Conservation (phyloP, 805 yeast species). For the Hagleromyces aurorensis region DNA sequence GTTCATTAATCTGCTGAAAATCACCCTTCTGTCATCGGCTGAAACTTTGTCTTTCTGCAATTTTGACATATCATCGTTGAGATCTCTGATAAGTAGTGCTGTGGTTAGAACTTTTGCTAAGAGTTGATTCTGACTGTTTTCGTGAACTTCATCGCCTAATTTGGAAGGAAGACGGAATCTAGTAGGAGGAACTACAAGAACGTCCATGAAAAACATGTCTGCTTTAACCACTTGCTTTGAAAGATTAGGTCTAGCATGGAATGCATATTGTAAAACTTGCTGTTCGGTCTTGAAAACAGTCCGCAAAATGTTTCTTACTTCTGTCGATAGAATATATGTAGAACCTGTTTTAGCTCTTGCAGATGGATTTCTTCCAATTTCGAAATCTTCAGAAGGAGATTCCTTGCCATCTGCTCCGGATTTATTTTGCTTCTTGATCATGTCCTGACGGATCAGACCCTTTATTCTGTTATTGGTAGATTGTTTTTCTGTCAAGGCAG, state of each 20-base stretch:
- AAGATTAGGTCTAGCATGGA: conserved; percentile 69
- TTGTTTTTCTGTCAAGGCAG: conserved; percentile 76
- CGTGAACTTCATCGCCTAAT: conserved; percentile 93
- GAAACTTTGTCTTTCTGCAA: conserved; percentile 51
- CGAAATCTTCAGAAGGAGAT: conserved; percentile 28
- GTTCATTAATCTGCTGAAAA: conserved; percentile 88
- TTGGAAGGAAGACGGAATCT: conserved; percentile 95
- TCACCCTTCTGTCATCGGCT: conserved; percentile 62
- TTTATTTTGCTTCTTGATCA: conserved; percentile 41
- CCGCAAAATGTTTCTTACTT: conserved; percentile 70
- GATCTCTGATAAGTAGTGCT: conserved; percentile 73
- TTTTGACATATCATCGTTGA: conserved; percentile 72
- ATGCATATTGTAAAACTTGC: conserved; percentile 56
- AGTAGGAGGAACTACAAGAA: conserved; percentile 91
- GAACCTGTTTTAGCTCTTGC: conserved; percentile 63
- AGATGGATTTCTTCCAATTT: conserved; percentile 37
- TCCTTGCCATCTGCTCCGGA: conserved; percentile 22
- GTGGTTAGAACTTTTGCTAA: conserved; percentile 75
- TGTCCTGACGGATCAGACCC: conserved; percentile 67
- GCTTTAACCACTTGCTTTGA: conserved; percentile 43
- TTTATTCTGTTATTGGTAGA: conserved; percentile 70
- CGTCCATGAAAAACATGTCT: conserved; percentile 84
- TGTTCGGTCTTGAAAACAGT: conserved; percentile 72
- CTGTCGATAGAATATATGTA: conserved; percentile 81
- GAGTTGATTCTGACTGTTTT: conserved; percentile 86